Evolutionary conservation across 257 asterid genomes (phyloP).

Genomic region (Scutellaria baicalensis): DNA sequence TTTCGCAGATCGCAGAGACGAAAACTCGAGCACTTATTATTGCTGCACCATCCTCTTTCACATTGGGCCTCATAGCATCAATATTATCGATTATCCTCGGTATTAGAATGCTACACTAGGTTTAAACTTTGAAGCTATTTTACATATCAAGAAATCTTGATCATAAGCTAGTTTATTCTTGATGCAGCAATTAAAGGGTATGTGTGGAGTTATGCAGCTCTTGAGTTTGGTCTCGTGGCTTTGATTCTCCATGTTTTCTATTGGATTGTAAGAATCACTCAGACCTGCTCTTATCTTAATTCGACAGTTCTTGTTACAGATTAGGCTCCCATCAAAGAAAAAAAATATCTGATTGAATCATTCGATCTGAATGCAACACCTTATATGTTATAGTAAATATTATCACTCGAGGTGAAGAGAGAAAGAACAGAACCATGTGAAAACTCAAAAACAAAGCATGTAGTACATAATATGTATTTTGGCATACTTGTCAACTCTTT

Average conservation of each 20-base stretch:
- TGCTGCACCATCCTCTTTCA: conserved; percentile 78
- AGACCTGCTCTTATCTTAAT: background rate
- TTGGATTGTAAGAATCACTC: conserved; percentile 44
- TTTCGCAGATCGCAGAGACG: conserved; percentile 58
- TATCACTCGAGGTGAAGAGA: no score
- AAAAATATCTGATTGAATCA: no score
- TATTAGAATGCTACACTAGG: conserved; percentile 13
- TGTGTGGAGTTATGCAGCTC: conserved; percentile 78
- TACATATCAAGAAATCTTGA: background rate
- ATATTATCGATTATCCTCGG: conserved; percentile 63
- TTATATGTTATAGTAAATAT: no score
- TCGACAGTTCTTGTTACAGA: background rate
- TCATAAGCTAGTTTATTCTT: conserved; percentile 8
- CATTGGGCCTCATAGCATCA: conserved; percentile 67
- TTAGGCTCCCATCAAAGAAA: no score
- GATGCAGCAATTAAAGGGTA: conserved; percentile 73
- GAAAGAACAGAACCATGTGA: background rate
- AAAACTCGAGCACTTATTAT: conserved; percentile 54
- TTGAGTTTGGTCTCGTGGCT: conserved; percentile 73
- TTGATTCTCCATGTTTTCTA: conserved; percentile 52
- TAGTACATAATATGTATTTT: no score
- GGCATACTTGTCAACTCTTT: no score
- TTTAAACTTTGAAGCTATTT: background rate
- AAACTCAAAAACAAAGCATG: background rate
- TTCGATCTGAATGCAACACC: no score